Conservation (phyloP, 495 filamentous ascomycete genomes). For the Filosporella fistucella region DNA sequence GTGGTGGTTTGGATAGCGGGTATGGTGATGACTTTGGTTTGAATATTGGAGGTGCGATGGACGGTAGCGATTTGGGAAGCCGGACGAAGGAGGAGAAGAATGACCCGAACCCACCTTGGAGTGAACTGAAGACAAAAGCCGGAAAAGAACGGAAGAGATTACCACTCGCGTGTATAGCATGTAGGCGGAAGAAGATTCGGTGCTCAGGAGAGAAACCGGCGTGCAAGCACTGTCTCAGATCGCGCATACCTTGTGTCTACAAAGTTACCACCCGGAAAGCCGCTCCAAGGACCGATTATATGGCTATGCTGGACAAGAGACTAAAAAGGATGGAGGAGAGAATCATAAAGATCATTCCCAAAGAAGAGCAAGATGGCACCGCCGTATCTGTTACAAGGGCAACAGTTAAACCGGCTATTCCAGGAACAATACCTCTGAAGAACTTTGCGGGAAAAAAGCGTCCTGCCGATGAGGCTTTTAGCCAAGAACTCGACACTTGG, state of each 20-base stretch:
- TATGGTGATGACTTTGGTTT: slow-evolving; percentile 46
- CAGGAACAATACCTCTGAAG: slow-evolving; percentile 49
- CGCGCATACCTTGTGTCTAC: slow-evolving; percentile 96
- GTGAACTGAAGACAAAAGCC: slow-evolving; percentile 94
- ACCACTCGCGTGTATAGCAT: slow-evolving; percentile 93
- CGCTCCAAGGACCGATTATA: slow-evolving; percentile 95
- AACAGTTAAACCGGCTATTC: slow-evolving; percentile 72
- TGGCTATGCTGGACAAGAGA: slow-evolving; percentile 97
- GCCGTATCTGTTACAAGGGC: slow-evolving; percentile 56
- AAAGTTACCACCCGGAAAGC: slow-evolving; percentile 94
- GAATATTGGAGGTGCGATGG: slow-evolving; percentile 34
- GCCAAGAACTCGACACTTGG: slow-evolving; percentile 78
- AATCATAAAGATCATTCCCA: slow-evolving; percentile 93
- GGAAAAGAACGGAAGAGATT: slow-evolving; percentile 94
- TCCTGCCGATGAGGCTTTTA: slow-evolving; percentile 84
- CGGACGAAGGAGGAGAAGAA: slow-evolving; percentile 53
- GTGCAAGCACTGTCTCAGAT: slow-evolving; percentile 93
- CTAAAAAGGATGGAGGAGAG: slow-evolving; percentile 95
- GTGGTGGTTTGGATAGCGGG: slow-evolving; percentile 33
- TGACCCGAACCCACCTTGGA: slow-evolving; percentile 72
- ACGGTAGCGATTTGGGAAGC: slow-evolving; percentile 45
- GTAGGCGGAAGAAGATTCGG: slow-evolving; percentile 93
- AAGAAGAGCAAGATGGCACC: slow-evolving; percentile 60
- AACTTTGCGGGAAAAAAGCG: slow-evolving; percentile 68
- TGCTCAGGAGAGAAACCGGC: slow-evolving; percentile 97